Evolutionary conservation across 345 rosid species (phyloP), one percentile per base, ranked within the genome.

Genomic region (Barbarea vulgaris): DNA sequence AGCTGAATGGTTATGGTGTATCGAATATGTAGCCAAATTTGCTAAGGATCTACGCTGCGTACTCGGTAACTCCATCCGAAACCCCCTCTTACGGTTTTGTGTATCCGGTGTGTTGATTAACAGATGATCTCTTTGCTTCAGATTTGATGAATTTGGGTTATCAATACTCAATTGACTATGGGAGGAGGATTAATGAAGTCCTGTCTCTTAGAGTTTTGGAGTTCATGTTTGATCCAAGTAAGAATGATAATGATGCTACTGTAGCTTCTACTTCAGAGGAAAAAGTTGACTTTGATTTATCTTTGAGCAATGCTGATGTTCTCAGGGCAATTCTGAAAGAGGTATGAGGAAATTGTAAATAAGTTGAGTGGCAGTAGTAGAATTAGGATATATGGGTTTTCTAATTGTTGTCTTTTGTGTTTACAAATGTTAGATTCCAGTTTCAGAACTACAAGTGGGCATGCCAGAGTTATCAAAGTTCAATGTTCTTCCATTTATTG

Each of bases 1-100:
- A 37, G 63, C 81, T 72, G 73, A 58, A 13, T 72, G 73, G 77
- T 31, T 72, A 41, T 78, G 81, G 81, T 78, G 69, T 59, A 59
- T 78, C 3, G 81, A 78, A 67, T 72, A 58, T 19, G 73, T 58
- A 51, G 77, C 81, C 64, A 78, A 72, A 37, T 72, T 58, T 33
- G 47, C 39, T 2, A 78, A 72, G 37, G 69, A 78, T 59, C 2
- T 78, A 58, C 55, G 68, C 24, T 57, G 64, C 76, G 14, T 78
- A 17, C 64, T 28, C 27, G 81, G 81, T 77, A 72, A 15, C 59
- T 64, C 9, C 52, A 53, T 69, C 14, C 13, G 11, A 3, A 44
- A 17, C 64, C 28, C 27, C 5, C 11, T 17, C 53, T 58, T 30
- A 21, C 10, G 39, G 54, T 8, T 57, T 57, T 37, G 15, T 77